Conservation (phyloP, 1,139 yeast species). For the Blastobotrys serpentis region DNA sequence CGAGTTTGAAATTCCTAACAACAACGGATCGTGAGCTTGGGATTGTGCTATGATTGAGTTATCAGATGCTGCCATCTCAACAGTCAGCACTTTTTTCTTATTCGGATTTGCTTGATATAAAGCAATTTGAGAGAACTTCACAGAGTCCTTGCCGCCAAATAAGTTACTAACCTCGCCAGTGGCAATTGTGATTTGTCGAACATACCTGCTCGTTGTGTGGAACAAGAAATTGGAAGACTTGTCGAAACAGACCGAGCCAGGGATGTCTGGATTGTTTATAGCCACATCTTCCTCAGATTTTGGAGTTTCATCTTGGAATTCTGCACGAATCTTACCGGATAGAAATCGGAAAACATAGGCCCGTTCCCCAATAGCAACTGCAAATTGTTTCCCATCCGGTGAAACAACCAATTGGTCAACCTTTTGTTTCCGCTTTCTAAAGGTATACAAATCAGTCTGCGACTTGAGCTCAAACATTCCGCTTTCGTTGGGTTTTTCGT, state of each 20-base stretch:
- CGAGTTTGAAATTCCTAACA: conserved; percentile 40
- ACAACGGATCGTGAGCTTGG: conserved; percentile 37
- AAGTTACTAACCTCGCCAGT: conserved; percentile 4
- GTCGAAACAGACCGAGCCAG: conserved; percentile 36
- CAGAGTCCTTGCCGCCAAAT: conserved; percentile 32
- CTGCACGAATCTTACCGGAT: conserved; percentile 41
- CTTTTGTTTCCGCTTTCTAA: conserved; percentile 39
- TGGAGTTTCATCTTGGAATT: conserved; percentile 39
- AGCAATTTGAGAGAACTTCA: conserved; percentile 34
- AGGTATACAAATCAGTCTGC: conserved; percentile 45
- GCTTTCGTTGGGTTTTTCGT: conserved; percentile 25
- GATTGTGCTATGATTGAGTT: conserved; percentile 42
- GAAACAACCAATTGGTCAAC: conserved; percentile 33
- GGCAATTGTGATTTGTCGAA: not conserved
- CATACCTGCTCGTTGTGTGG: conserved; percentile 32
- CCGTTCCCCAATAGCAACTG: conserved; percentile 40
- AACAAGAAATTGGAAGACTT: conserved; percentile 40
- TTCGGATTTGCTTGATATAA: conserved; percentile 35
- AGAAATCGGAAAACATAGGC: conserved; percentile 40
- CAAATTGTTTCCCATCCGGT: conserved; percentile 34
- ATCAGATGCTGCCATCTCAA: conserved; percentile 44
- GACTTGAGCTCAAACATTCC: conserved; percentile 42
- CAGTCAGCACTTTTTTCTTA: conserved; percentile 27
- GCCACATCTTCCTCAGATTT: conserved; percentile 23
- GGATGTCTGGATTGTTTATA: conserved; percentile 3